Evolutionary conservation across 176 grass and related monocot genomes (phyloP).

Genomic region (Zoysia pacifica): DNA sequence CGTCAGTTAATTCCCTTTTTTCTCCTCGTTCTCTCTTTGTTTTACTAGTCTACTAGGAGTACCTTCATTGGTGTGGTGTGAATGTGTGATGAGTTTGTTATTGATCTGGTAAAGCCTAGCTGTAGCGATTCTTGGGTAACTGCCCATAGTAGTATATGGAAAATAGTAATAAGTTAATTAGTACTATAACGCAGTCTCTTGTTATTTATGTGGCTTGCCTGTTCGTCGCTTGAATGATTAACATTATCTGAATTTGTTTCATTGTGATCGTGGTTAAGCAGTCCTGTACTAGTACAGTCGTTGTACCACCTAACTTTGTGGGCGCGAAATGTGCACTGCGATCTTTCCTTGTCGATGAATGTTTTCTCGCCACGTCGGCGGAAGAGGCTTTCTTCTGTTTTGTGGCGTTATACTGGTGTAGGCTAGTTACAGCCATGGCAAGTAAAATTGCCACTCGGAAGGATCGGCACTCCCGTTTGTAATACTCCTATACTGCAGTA

Average conservation of each 20-base stretch:
- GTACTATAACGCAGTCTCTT: slow-evolving; percentile 18
- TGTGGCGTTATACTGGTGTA: slow-evolving; percentile 13
- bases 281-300: not conserved
- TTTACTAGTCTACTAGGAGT: too few relatives aligned
- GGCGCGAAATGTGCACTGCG: slow-evolving; percentile 37
- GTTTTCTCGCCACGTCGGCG: slow-evolving; percentile 39
- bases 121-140: slow-evolving; percentile 53
- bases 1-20: slow-evolving; percentile 34
- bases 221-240: not conserved
- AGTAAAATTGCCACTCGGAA: too few relatives aligned
- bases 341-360: slow-evolving; percentile 41
- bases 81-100: slow-evolving; percentile 38
- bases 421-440: not conserved
- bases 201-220: not conserved
- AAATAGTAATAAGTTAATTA: slow-evolving; percentile 26
- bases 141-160: slow-evolving; percentile 54
- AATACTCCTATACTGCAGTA: too few relatives aligned
- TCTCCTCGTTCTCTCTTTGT: not conserved
- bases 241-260: slow-evolving; percentile 3
- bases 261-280: slow-evolving; percentile 12
- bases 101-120: slow-evolving; percentile 53
- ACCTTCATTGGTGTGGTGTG: slow-evolving; percentile 38
- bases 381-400: slow-evolving; percentile 5
- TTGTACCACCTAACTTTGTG: slow-evolving; percentile 28
- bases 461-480: too few relatives aligned